phyloP scores from a whole-genome alignment of 148 eudicot species.

The Nepenthes gracilis region DNA sequence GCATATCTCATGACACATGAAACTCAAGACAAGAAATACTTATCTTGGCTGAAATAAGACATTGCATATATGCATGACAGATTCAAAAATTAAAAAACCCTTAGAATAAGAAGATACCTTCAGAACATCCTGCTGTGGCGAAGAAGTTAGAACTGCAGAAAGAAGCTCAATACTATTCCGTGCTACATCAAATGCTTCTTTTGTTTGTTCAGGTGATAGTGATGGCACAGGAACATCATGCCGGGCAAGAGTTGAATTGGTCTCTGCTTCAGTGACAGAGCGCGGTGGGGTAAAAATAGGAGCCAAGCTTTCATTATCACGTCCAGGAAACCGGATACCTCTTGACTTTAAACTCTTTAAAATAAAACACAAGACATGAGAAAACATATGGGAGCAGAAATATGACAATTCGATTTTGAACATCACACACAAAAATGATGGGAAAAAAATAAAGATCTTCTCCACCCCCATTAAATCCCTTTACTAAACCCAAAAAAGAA shows the following conservation, averaged over 20 bases:
- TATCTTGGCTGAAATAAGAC: too few relatives aligned
- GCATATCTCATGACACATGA: too few relatives aligned
- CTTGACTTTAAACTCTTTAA: conserved; percentile 80
- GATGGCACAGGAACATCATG: conserved; percentile 50
- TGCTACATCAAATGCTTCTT: conserved; percentile 98
- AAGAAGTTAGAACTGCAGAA: conserved; percentile 79
- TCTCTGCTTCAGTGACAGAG: conserved; percentile 58
- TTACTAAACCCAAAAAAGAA: too few relatives aligned
- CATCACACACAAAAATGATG: background rate
- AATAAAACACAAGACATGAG: conserved; percentile 1
- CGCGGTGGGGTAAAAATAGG: conserved; percentile 91
- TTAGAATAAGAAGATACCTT: conserved; percentile 42
- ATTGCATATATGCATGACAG: background rate
- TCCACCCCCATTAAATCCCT: too few relatives aligned
- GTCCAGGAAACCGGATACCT: conserved; percentile 93
- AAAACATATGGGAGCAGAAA: conserved; percentile 5
- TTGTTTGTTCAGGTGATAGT: conserved; percentile 74
- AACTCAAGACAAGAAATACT: too few relatives aligned
- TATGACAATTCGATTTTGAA: too few relatives aligned
- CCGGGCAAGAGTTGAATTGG: conserved; percentile 34
- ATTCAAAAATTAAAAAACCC: conserved; percentile 26
- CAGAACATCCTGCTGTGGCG: conserved; percentile 86
- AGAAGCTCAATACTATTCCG: conserved; percentile 87
- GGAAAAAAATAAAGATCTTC: background rate
- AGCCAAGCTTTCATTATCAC: conserved; percentile 88